Conservation (phyloP, 805 yeast species). For the Yamadazyma insecticola region DNA sequence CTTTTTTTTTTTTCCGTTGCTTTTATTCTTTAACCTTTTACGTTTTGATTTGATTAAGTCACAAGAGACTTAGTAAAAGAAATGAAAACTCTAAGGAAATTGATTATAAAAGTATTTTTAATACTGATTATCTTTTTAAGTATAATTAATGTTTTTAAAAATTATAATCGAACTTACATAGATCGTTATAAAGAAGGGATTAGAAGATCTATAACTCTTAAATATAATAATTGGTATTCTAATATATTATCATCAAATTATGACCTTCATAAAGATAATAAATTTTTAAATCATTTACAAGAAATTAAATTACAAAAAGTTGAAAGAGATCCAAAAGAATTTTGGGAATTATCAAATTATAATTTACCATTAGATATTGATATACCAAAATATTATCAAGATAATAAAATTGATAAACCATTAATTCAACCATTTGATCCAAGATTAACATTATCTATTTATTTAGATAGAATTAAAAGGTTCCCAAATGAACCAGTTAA, state of each 20-base stretch:
- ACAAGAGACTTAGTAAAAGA: not conserved
- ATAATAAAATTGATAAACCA: no score
- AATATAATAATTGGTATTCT: no score
- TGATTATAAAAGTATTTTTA: no score
- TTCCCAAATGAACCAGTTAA: slow-evolving; percentile 6
- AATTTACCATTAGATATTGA: slow-evolving; percentile 13
- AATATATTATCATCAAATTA: slow-evolving; percentile 15
- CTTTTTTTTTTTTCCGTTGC: no score
- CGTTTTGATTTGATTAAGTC: not conserved
- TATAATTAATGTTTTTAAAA: not conserved
- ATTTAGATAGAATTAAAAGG: slow-evolving; percentile 9
- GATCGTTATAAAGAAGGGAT: not conserved
- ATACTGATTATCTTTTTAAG: not conserved
- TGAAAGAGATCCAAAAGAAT: slow-evolving; percentile 9
- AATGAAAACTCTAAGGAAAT: not conserved
- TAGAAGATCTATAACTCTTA: no score
- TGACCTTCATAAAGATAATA: no score
- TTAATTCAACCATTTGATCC: slow-evolving; percentile 26
- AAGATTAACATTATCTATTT: slow-evolving; percentile 23
- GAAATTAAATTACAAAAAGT: slow-evolving; percentile 10
- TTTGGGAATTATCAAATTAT: no score
- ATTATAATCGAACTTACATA: no score
- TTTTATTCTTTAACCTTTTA: not conserved
- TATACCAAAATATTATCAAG: slow-evolving; percentile 15
- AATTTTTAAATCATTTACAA: slow-evolving; percentile 8